Conservation (phyloP, 805 yeast genomes). For the Metschnikowia henanensis region DNA sequence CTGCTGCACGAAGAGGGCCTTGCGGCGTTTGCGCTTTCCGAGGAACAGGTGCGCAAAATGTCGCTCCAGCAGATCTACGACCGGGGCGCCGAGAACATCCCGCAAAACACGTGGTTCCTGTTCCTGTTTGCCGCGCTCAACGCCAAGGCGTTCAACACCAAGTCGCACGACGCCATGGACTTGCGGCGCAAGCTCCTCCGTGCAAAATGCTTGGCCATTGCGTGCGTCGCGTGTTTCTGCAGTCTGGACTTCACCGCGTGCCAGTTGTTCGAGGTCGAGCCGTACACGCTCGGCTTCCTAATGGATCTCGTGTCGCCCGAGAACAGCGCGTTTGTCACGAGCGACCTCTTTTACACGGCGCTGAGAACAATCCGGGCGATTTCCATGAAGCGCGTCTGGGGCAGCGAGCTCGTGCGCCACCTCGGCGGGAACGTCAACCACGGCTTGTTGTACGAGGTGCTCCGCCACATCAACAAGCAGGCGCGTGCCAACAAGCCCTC, state of each 20-base stretch:
- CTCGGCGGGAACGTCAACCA: conserved; percentile 86
- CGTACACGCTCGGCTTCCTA: conserved; percentile 65
- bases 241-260: conserved; percentile 61
- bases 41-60: conserved; percentile 54
- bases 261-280: conserved; percentile 66
- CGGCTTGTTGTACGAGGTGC: conserved; percentile 73
- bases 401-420: conserved; percentile 73
- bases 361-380: conserved; percentile 68
- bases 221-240: conserved; percentile 58
- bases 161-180: conserved; percentile 50
- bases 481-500: conserved; percentile 41
- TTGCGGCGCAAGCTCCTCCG: conserved; percentile 60
- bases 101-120: conserved; percentile 62
- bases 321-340: conserved; percentile 44
- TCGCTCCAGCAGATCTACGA: conserved; percentile 64
- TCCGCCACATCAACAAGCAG: conserved; percentile 60
- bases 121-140: conserved; percentile 60
- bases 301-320: conserved; percentile 76
- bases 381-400: conserved; percentile 65
- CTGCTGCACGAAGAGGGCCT: conserved; percentile 42
- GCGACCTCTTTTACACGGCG: conserved; percentile 57
- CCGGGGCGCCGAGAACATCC: conserved; percentile 55
- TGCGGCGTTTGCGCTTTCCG: conserved; percentile 49
- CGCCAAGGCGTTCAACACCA: conserved; percentile 71
- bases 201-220: conserved; percentile 66